phyloP scores from a whole-genome alignment of 2,329 filamentous ascomycete species.

The Hypoxylon sp. region DNA sequence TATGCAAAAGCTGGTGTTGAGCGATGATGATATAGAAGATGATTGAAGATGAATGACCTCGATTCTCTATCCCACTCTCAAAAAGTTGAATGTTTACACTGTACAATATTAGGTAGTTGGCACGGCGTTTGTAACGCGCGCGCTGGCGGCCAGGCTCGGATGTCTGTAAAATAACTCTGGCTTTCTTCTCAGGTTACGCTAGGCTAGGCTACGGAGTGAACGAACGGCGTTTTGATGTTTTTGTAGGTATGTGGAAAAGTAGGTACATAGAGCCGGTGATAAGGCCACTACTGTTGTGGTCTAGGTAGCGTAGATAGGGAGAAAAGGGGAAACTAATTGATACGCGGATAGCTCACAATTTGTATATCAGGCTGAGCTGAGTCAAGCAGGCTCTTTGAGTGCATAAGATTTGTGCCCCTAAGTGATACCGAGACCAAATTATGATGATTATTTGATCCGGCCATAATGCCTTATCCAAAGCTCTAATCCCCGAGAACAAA shows the following conservation, averaged over 20 bases:
- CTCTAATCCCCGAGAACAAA: neutral
- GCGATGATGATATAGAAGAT: constrained; percentile 89
- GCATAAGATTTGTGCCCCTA: neutral
- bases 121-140: neutral
- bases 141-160: constrained; percentile 1
- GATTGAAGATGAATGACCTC: constrained; percentile 54
- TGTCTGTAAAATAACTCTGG: constrained; percentile 20
- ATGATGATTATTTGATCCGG: neutral
- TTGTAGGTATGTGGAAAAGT: neutral
- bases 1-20: constrained; percentile 78
- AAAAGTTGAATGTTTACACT: constrained; percentile 1
- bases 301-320: neutral
- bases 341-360: neutral
- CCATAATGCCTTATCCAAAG: neutral
- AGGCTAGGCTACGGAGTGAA: constrained; percentile 9
- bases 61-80: neutral
- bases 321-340: neutral
- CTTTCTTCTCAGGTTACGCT: constrained; percentile 23
- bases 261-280: constrained; percentile 12
- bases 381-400: neutral
- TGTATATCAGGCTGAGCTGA: neutral
- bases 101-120: constrained; percentile 6
- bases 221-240: constrained; percentile 29
- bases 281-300: neutral
- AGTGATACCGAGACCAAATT: neutral